A percentile compares a stretch with the other conserved stretches of the same genome.
These are phyloP conservation scores for Xylariaceae sp. DNA, from an alignment of 2,329 filamentous ascomycete genomes.

Conservation along the genomic window DNA sequence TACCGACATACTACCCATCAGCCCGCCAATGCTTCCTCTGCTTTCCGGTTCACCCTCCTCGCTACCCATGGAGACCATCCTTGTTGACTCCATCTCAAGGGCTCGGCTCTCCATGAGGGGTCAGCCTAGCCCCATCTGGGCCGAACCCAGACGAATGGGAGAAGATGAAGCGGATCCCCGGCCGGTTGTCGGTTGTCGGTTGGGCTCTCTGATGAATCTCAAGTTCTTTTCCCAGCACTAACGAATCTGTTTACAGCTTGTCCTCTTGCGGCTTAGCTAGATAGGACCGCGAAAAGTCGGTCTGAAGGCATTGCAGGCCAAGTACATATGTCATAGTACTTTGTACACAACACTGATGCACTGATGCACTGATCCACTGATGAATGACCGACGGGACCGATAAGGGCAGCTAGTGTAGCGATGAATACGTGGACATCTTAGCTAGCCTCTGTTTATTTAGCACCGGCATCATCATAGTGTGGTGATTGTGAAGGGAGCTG, in stretches of 20 bases:
- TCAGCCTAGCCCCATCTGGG: conserved; percentile 17
- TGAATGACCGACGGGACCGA: background rate
- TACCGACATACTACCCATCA: background rate
- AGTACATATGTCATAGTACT: background rate
- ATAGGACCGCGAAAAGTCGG: conserved; percentile 12
- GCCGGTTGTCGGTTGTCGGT: conserved; percentile 8
- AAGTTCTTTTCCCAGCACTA: background rate
- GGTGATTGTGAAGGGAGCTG: too few species aligned
- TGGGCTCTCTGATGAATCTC: conserved; percentile 2
- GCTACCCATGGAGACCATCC: conserved; percentile 3
- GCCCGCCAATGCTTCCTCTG: too few species aligned
- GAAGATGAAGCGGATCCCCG: conserved; percentile 9
- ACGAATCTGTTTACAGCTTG: conserved; percentile 6
- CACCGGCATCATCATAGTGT: too few species aligned
- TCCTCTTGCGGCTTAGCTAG: background rate
- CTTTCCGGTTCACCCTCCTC: background rate
- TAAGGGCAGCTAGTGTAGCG: background rate
- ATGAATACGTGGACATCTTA: background rate
- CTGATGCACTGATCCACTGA: too few species aligned
- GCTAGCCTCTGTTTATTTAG: background rate
- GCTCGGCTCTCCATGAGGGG: background rate
- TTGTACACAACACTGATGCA: background rate
- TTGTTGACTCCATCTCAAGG: conserved; percentile 8
- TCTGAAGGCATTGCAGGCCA: conserved; percentile 3
- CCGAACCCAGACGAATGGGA: conserved; percentile 17